Evolutionary conservation across 106 monocot genomes (phyloP).

Genomic region (Dioscorea alata): DNA sequence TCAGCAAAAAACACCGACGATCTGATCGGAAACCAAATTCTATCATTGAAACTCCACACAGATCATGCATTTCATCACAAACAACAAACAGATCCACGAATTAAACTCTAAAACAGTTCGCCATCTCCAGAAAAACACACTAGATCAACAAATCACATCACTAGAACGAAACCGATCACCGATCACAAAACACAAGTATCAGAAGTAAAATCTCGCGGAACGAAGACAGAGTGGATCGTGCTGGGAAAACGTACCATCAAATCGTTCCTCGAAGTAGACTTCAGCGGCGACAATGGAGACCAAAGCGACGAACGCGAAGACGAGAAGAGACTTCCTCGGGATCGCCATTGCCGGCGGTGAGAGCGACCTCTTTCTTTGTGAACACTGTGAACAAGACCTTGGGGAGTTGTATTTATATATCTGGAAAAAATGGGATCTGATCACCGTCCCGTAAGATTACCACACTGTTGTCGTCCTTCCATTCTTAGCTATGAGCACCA

Average conservation of each 20-base stretch:
- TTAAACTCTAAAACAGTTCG: not conserved
- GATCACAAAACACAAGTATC: not conserved
- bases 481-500: not conserved
- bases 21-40: not conserved
- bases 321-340: not conserved
- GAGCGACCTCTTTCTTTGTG: not conserved
- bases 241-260: slow-evolving; percentile 15
- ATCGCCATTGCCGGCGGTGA: slow-evolving; percentile 28
- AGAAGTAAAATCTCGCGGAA: not conserved
- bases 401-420: not conserved
- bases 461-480: not conserved
- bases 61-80: not conserved
- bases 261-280: slow-evolving; percentile 55
- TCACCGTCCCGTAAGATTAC: not conserved
- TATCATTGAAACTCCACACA: not conserved
- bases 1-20: not conserved
- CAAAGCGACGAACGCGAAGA: slow-evolving; percentile 9
- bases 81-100: not conserved
- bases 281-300: slow-evolving; percentile 29
- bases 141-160: not conserved
- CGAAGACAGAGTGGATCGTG: too few species aligned
- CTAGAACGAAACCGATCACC: not conserved
- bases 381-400: not conserved
- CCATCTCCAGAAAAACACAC: not conserved
- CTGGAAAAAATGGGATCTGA: not conserved